Evolutionary conservation across 108 stramenopile species (phyloP), one percentile per base, ranked within the genome.

Genomic region (Licmophora abbreviata): DNA sequence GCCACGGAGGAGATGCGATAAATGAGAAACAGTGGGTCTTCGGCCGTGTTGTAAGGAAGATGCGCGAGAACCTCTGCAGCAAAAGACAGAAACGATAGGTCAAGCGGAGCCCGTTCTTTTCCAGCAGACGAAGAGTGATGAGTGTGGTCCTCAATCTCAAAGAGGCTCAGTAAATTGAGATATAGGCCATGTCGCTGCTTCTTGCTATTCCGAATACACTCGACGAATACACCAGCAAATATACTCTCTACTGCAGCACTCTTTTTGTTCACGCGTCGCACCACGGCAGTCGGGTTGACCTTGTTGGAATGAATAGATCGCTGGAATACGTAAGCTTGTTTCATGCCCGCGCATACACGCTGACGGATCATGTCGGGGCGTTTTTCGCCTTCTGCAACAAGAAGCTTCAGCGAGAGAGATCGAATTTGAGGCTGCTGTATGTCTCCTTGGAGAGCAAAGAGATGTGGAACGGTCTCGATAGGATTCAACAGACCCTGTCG

Each of bases 401-500:
- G 55, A 40, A 83, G 61, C 47, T 75, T 70, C 37, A 89, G 42
- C 20, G 93, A 83, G 29, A 73, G 63, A 8, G 62, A 46, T 10
- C 93, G 85, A 47, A 87, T 83, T 33, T 48, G 49, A n/a, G 53
- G 64, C 4, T 70, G 75, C 29, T 83, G 76, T 18, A 87, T 66
- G 58, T 95, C 93, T 2, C 89, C 93, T 57, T 90, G 93, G 29
- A 95, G 45, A 7, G 85, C 93, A 31, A 95, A 70, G 32, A 95
- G 63, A 44, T 68, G 68, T 17, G 89, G 88, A 7, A 92, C 72
- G 17, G 82, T 71, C 50, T 87, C 84, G 57, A 83, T 89, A 7
- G 93, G 93, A 60, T 95, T 92, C 40, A 89, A 58, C 42, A 91
- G 71, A n/a, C 93, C 93, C 70, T 95, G 93, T 4, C 90, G 79